Percentiles rank a stretch among this genome's conserved stretches.
These are phyloP conservation scores for Sophora flavescens DNA, from an alignment of 306 rosid genomes.

Conservation along the genomic window DNA sequence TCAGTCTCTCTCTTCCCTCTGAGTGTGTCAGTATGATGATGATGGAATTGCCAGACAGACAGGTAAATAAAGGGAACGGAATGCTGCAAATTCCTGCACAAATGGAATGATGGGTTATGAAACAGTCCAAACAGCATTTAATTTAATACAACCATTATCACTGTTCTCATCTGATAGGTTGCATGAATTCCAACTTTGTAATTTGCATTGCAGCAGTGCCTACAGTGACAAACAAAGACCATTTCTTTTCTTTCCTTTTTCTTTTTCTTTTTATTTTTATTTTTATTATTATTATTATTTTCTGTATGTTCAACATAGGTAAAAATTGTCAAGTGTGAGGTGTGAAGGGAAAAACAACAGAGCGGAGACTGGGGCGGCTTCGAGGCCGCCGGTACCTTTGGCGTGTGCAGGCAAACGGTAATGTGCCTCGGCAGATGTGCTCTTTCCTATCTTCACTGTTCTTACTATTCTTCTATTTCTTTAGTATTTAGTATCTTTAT, in stretches of 20 bases:
- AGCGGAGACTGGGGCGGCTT: conserved; percentile 46
- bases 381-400: conserved; percentile 81
- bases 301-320: background rate
- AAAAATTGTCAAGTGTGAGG: background rate
- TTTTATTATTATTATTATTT: background rate
- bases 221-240: background rate
- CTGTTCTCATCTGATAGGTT: conserved; percentile 40
- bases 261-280: no score
- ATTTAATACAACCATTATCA: conserved; percentile 25
- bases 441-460: no score
- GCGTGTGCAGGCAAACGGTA: conserved; percentile 60
- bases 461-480: no score
- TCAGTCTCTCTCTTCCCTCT: conserved; percentile 9
- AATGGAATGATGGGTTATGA: conserved; percentile 61
- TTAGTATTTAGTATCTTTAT: no score
- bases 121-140: conserved; percentile 53
- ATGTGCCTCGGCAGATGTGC: conserved; percentile 43
- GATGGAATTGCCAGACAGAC: conserved; percentile 51
- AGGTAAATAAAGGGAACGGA: conserved; percentile 1
- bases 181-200: conserved; percentile 36
- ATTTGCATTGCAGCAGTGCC: conserved; percentile 32
- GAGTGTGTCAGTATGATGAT: conserved; percentile 53
- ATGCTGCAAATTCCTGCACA: conserved; percentile 67
- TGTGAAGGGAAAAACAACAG: conserved; percentile 19
- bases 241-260: no score